A percentile compares a stretch with the other conserved stretches of the same genome.
Conservation (phyloP, 2,329 filamentous ascomycete genomes). For the Talaromyces sp. region DNA sequence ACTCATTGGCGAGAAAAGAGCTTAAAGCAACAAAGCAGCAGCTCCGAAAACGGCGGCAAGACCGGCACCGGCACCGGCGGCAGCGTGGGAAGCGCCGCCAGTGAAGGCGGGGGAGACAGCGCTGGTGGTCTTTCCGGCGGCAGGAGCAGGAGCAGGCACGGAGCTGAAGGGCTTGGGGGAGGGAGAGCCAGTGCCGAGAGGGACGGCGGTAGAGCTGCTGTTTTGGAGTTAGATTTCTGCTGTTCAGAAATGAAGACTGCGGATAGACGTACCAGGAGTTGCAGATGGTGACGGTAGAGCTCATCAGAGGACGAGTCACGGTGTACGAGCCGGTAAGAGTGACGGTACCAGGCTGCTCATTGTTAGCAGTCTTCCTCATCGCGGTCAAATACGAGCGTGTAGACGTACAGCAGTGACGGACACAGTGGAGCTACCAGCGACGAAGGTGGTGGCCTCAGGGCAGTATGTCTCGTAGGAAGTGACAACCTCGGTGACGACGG, state of each 20-base stretch:
- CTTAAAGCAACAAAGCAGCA: constrained; percentile 47
- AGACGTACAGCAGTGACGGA: constrained; percentile 59
- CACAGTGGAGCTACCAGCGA: constrained; percentile 64
- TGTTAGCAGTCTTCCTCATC: background rate
- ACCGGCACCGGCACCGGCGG: constrained; percentile 47
- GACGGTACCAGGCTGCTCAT: constrained; percentile 58
- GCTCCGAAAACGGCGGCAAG: constrained; percentile 53
- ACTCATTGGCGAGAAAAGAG: background rate
- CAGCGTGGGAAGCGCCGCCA: constrained; percentile 50
- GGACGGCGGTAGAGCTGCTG: constrained; percentile 8
- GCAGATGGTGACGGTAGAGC: constrained; percentile 51
- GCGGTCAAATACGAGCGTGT: background rate
- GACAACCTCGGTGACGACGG: constrained; percentile 51
- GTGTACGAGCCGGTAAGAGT: constrained; percentile 73
- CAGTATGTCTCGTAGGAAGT: constrained; percentile 68
- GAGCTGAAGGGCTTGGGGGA: constrained; percentile 18
- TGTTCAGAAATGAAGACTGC: too few species aligned
- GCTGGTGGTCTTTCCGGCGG: constrained; percentile 19
- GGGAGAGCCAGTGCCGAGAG: constrained; percentile 13
- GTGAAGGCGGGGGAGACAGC: constrained; percentile 38
- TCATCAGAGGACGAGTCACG: constrained; percentile 51
- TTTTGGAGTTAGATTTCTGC: background rate
- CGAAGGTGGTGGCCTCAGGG: constrained; percentile 62
- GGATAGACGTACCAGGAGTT: constrained; percentile 36
- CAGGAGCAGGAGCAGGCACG: constrained; percentile 24